Conservation (phyloP, 768 basidiomycete species). For the Lactarius hatsudake region DNA sequence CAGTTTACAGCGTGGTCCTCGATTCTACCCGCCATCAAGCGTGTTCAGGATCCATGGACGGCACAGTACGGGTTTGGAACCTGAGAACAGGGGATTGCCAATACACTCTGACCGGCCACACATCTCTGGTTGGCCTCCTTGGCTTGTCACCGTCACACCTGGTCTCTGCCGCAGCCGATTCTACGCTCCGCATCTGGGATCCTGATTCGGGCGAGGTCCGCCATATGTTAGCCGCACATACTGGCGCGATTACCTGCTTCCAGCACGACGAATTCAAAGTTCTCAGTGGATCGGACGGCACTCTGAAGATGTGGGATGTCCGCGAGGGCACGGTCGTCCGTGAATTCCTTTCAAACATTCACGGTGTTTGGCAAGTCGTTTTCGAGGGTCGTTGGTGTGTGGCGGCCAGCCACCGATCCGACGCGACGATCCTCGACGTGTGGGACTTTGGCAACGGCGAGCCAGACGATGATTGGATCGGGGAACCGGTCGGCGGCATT, state of each 20-base stretch:
- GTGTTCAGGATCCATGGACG: slow-evolving; percentile 98
- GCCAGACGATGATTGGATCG: slow-evolving; percentile 74
- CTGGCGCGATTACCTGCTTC: slow-evolving; percentile 99
- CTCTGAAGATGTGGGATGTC: slow-evolving; percentile 97
- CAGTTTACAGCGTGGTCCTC: slow-evolving; percentile 94
- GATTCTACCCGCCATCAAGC: slow-evolving; percentile 85
- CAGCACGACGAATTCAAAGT: slow-evolving; percentile 98
- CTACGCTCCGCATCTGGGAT: slow-evolving; percentile 93
- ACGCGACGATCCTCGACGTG: slow-evolving; percentile 78
- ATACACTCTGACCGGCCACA: slow-evolving; percentile 84
- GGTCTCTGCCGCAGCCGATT: slow-evolving; percentile 95
- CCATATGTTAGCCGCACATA: slow-evolving; percentile 85
- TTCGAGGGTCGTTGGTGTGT: slow-evolving; percentile 95
- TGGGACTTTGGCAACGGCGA: slow-evolving; percentile 82
- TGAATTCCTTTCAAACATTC: slow-evolving; percentile 87
- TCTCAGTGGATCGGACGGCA: slow-evolving; percentile 91
- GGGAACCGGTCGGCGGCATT: slow-evolving; percentile 70
- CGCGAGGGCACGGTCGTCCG: slow-evolving; percentile 80
- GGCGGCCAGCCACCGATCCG: slow-evolving; percentile 82
- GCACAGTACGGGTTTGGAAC: slow-evolving; percentile 94
- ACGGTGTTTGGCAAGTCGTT: slow-evolving; percentile 96
- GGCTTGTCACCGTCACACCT: slow-evolving; percentile 86
- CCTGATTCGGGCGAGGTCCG: slow-evolving; percentile 76
- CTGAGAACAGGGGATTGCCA: slow-evolving; percentile 76
- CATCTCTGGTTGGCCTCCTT: slow-evolving; percentile 90